Conservation (phyloP, 192 early-diverging fungal species). For the Coemansia sp. region DNA sequence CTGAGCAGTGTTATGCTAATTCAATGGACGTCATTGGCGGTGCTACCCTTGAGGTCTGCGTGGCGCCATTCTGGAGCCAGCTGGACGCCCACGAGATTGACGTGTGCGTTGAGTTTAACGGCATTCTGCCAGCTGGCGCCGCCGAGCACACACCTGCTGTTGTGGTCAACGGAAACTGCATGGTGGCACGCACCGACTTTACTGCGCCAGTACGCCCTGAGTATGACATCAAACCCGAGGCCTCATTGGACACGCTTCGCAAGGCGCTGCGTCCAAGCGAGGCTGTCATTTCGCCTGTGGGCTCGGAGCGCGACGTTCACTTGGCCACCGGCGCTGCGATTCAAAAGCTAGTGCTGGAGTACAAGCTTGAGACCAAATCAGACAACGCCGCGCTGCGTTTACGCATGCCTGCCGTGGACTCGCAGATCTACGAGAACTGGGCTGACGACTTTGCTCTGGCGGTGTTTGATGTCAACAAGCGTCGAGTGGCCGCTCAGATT, state of each 20-base stretch:
- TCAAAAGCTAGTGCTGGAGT: conserved; percentile 72
- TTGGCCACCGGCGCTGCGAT: conserved; percentile 63
- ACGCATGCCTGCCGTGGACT: conserved; percentile 52
- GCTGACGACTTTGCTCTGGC: conserved; percentile 60
- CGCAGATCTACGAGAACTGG: conserved; percentile 73
- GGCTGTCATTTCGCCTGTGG: conserved; percentile 58
- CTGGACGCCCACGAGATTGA: conserved; percentile 65
- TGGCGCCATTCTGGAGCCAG: conserved; percentile 90
- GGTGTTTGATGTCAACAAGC: conserved; percentile 80
- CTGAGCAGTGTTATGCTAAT: conserved; percentile 52
- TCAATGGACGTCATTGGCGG: conserved; percentile 63
- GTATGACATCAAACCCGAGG: conserved; percentile 56
- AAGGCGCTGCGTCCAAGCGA: conserved; percentile 64
- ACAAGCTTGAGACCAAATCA: conserved; percentile 61
- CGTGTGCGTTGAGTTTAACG: conserved; percentile 74
- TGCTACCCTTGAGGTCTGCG: conserved; percentile 70
- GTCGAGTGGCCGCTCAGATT: conserved; percentile 63
- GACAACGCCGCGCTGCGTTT: conserved; percentile 38
- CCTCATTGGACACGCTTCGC: conserved; percentile 59
- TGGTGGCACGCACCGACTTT: conserved; percentile 71
- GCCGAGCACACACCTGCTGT: conserved; percentile 19
- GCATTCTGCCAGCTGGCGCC: conserved; percentile 53
- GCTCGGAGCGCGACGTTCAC: conserved; percentile 64
- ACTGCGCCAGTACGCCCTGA: conserved; percentile 67
- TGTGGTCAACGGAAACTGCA: conserved; percentile 40